Percentiles rank a stretch among this genome's conserved stretches.
Conservation (phyloP, 1,139 yeast genomes). For the Sugiyamaella japonica region DNA sequence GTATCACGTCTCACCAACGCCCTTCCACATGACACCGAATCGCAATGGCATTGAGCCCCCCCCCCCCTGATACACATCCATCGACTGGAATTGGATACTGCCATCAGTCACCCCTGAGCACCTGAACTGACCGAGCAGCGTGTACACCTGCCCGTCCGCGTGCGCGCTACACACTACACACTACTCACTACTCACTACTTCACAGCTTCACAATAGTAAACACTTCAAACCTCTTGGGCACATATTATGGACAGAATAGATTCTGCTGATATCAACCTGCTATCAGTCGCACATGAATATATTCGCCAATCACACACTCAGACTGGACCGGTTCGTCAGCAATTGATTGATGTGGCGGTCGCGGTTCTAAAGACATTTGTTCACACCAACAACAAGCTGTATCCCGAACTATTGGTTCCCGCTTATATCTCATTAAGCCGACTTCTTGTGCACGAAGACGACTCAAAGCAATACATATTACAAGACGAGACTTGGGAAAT, state of each 20-base stretch:
- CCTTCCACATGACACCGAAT: too few relatives aligned
- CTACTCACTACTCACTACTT: too few relatives aligned
- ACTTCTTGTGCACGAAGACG: constrained; percentile 3
- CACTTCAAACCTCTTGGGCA: too few relatives aligned
- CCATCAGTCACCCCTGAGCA: too few relatives aligned
- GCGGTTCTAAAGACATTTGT: constrained; percentile 7
- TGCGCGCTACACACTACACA: too few relatives aligned
- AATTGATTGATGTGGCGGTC: constrained; percentile 5
- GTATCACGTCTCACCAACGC: too few relatives aligned
- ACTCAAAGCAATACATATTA: constrained; percentile 2
- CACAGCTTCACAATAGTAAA: too few relatives aligned
- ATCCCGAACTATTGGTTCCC: background rate
- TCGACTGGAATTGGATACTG: too few relatives aligned
- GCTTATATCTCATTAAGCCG: constrained; percentile 1
- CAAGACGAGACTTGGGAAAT: constrained; percentile 6
- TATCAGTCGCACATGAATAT: constrained; percentile 11
- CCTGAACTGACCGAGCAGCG: too few relatives aligned
- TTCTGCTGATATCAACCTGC: background rate
- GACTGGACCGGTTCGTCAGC: constrained; percentile 5
- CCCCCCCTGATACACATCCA: too few relatives aligned
- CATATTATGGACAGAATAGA: background rate
- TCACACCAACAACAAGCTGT: background rate
- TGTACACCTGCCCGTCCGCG: too few relatives aligned
- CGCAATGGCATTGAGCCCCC: too few relatives aligned
- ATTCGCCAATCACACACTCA: background rate